phyloP scores from a whole-genome alignment of 192 early-diverging fungal genomes.

The Borealophlyctis nickersoniae region DNA sequence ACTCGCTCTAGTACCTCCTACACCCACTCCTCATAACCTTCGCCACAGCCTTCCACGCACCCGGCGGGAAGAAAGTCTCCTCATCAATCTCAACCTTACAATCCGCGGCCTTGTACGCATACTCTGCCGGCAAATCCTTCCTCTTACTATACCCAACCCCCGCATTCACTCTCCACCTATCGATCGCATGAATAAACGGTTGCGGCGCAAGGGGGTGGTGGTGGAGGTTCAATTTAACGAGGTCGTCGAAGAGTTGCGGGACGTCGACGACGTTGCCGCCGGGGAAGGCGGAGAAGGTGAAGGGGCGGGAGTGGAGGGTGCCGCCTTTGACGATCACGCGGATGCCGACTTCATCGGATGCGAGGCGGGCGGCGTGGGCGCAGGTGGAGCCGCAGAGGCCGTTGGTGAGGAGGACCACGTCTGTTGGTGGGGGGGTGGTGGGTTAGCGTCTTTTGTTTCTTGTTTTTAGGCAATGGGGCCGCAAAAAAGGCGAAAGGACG shows the following conservation, averaged over 20 bases:
- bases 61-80: conserved; percentile 17
- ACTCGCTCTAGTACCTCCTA: no score
- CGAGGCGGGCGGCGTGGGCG: conserved; percentile 23
- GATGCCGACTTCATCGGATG: conserved; percentile 21
- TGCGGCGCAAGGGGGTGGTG: conserved; percentile 19
- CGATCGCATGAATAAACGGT: conserved; percentile 10
- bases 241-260: conserved; percentile 21
- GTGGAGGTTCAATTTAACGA: conserved; percentile 3
- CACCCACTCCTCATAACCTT: no score
- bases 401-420: conserved; percentile 25
- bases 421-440: no score
- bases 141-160: conserved; percentile 21
- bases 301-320: conserved; percentile 14
- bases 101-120: conserved; percentile 18
- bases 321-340: conserved; percentile 23
- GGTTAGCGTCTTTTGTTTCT: no score
- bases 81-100: conserved; percentile 21
- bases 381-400: conserved; percentile 28
- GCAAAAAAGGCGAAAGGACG: no score
- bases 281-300: conserved; percentile 28
- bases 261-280: conserved; percentile 31
- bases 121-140: conserved; percentile 26
- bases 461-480: no score
- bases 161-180: conserved; percentile 20
- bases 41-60: conserved; percentile 20